These are phyloP conservation scores for Apiotrichum laibachii DNA, from an alignment of 1,284 basidiomycete genomes.

Conservation along the genomic window DNA sequence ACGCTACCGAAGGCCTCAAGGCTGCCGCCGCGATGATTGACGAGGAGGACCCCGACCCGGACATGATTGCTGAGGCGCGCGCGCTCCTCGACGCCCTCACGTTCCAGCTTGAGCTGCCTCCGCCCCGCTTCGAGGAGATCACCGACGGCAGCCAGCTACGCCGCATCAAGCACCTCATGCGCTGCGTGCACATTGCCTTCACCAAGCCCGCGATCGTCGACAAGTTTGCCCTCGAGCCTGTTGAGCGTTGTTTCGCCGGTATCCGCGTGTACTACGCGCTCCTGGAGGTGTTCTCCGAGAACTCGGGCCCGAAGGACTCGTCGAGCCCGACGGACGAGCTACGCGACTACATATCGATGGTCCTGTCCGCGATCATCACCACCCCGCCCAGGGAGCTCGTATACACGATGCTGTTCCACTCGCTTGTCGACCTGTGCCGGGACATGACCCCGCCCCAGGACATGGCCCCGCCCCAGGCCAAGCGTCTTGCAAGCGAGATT, in stretches of 20 bases:
- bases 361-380: conserved; percentile 87
- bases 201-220: conserved; percentile 12
- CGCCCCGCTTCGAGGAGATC: conserved; percentile 60
- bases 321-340: conserved; percentile 68
- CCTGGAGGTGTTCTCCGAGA: conserved; percentile 21
- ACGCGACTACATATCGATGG: conserved; percentile 97
- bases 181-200: conserved; percentile 56
- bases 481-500: conserved; percentile 83
- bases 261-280: conserved; percentile 14
- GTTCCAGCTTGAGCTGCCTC: conserved; percentile 47
- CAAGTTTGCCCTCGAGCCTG: conserved; percentile 15
- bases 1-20: conserved; percentile 92
- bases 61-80: conserved; percentile 52
- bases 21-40: conserved; percentile 78
- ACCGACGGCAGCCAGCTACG: conserved; percentile 74
- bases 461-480: conserved; percentile 62
- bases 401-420: conserved; percentile 75
- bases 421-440: conserved; percentile 82
- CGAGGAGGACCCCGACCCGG: conserved; percentile 66
- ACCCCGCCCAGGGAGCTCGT: conserved; percentile 87
- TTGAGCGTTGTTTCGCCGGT: conserved; percentile 15
- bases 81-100: conserved; percentile 74
- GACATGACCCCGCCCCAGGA: conserved; percentile 65
- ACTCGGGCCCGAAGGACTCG: conserved; percentile 29
- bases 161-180: conserved; percentile 86